Evolutionary conservation across 331 rosid genomes (phyloP).

Genomic region (Ulmus americana): DNA sequence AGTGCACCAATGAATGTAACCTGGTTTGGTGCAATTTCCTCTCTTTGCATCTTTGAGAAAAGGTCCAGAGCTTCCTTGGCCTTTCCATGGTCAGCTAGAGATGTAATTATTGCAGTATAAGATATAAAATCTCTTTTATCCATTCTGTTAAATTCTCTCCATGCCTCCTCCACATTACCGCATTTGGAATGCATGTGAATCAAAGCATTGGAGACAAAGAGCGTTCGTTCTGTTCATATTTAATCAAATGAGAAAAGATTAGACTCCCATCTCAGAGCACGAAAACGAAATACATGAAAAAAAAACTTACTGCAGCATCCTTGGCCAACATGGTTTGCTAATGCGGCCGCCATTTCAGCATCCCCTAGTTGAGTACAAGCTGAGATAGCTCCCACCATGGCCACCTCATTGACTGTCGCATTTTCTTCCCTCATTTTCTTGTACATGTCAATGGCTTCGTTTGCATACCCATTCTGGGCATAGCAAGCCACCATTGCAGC

Average conservation of each 20-base stretch:
- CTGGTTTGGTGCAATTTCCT: constrained; percentile 57
- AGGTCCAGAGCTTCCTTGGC: constrained; percentile 46
- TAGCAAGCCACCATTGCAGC: constrained; percentile 76
- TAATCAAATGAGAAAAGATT: constrained; percentile 7
- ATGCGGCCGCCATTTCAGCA: constrained; percentile 37
- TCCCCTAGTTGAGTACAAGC: constrained; percentile 72
- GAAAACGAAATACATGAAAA: neutral
- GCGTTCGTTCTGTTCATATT: constrained; percentile 42
- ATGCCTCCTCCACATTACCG: constrained; percentile 45
- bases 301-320: constrained; percentile 41
- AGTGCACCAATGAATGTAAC: constrained; percentile 55
- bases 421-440: constrained; percentile 37
- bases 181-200: constrained; percentile 70
- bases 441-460: constrained; percentile 55
- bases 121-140: constrained; percentile 46
- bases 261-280: neutral
- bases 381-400: constrained; percentile 67
- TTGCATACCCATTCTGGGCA: constrained; percentile 61
- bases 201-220: constrained; percentile 51
- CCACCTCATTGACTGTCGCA: constrained; percentile 42
- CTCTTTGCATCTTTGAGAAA: constrained; percentile 52
- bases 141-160: constrained; percentile 49
- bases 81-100: constrained; percentile 58
- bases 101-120: constrained; percentile 45
- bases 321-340: constrained; percentile 36